Evolutionary conservation across 176 grass and related monocot genomes (phyloP).

Genomic region (Elymus sibiricus): DNA sequence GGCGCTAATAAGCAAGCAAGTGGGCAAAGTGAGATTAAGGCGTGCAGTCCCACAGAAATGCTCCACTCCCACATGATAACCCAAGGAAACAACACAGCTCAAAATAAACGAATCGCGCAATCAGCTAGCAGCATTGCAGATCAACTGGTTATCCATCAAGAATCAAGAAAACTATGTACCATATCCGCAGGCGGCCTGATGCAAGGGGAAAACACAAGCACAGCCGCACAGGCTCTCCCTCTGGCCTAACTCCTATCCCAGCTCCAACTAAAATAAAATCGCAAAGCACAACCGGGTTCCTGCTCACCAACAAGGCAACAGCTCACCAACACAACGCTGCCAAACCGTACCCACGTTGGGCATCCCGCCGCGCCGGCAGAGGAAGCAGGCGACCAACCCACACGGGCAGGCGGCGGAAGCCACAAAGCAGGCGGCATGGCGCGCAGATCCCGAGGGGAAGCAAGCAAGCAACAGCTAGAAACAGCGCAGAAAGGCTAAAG

Average conservation of each 20-base stretch:
- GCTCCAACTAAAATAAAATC: not conserved
- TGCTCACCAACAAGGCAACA: conserved; percentile 20
- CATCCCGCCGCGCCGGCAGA: conserved; percentile 4
- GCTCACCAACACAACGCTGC: conserved; percentile 14
- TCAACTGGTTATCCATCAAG: conserved; percentile 1
- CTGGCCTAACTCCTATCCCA: not conserved
- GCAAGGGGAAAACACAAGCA: not conserved
- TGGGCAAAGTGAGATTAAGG: not conserved
- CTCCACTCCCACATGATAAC: not conserved
- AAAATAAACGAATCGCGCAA: not conserved
- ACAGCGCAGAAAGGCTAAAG: conserved; percentile 37
- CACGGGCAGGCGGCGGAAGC: not conserved
- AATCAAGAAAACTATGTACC: too few relatives aligned
- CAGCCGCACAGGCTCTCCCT: not conserved
- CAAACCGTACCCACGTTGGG: not conserved
- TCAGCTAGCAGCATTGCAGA: not conserved
- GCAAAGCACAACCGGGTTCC: not conserved
- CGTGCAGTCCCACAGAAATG: not conserved
- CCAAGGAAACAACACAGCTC: not conserved
- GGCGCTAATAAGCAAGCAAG: not conserved
- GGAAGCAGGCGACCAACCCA: conserved; percentile 4
- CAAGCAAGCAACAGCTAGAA: conserved; percentile 17
- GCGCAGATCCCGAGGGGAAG: conserved; percentile 31
- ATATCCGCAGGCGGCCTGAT: not conserved
- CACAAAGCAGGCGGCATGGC: not conserved